Conservation (phyloP, 495 filamentous ascomycete species). For the Schizothecium vesticola region DNA sequence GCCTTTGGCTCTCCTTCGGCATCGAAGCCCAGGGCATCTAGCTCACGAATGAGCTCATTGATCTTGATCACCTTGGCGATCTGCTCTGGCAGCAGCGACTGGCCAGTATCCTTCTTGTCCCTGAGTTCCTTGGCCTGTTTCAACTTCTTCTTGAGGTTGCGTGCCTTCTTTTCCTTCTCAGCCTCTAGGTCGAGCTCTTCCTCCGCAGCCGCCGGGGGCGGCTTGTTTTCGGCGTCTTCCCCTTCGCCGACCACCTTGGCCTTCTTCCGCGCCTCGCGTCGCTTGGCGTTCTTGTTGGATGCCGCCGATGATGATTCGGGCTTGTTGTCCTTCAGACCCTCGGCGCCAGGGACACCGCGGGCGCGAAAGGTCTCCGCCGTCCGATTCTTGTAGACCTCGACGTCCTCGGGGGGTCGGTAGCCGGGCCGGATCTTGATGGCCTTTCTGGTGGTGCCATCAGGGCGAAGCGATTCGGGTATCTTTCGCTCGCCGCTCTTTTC, state of each 20-base stretch:
- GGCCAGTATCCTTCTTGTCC: conserved; percentile 84
- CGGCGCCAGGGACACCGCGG: conserved; percentile 78
- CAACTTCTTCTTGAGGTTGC: conserved; percentile 93
- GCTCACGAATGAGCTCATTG: conserved; percentile 82
- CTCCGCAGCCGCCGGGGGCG: conserved; percentile 21
- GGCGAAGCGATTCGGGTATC: conserved; percentile 78
- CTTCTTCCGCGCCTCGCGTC: conserved; percentile 82
- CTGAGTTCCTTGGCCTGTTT: conserved; percentile 86
- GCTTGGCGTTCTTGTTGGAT: conserved; percentile 90
- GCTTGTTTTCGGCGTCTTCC: conserved; percentile 28
- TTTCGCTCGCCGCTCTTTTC: conserved; percentile 68
- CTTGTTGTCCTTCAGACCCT: conserved; percentile 52
- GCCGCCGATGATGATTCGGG: conserved; percentile 39
- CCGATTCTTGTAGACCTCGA: conserved; percentile 92
- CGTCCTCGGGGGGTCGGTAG: conserved; percentile 92
- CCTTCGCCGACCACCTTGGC: conserved; percentile 57
- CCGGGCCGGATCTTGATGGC: conserved; percentile 92
- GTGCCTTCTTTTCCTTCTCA: conserved; percentile 87
- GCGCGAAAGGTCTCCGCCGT: conserved; percentile 82
- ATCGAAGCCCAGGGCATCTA: conserved; percentile 84
- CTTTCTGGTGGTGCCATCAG: conserved; percentile 82
- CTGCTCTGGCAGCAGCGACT: conserved; percentile 82
- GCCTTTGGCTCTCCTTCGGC: conserved; percentile 45
- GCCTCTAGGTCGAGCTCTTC: conserved; percentile 57
- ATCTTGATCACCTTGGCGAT: conserved; percentile 97